A percentile compares a stretch with the other conserved stretches of the same genome.
These are phyloP conservation scores for Lignosus rhinocerotis DNA, from an alignment of 1,284 basidiomycete genomes.

Conservation along the genomic window DNA sequence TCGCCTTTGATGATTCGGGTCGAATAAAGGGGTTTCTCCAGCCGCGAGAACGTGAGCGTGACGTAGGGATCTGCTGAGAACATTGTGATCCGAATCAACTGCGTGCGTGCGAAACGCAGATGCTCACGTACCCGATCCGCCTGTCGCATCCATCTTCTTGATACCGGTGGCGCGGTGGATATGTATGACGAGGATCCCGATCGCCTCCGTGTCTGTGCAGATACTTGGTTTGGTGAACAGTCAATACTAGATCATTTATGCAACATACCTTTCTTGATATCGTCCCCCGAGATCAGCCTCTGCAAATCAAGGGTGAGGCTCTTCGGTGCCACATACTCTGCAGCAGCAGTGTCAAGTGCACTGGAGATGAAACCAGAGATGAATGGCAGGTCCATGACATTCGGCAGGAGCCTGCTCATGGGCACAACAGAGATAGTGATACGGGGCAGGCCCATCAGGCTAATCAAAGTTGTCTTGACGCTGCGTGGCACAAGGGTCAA, in stretches of 20 bases:
- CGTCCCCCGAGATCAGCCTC: conserved; percentile 61
- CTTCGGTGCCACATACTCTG: conserved; percentile 67
- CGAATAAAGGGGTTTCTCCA: conserved; percentile 70
- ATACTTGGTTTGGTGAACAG: background rate
- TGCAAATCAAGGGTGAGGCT: conserved; percentile 76
- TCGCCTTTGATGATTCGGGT: conserved; percentile 71
- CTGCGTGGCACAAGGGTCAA: conserved; percentile 15
- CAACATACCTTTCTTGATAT: conserved; percentile 43
- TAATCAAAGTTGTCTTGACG: conserved; percentile 48
- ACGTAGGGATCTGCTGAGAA: conserved; percentile 38
- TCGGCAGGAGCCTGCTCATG: conserved; percentile 66
- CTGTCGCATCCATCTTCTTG: conserved; percentile 61
- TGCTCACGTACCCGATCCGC: conserved; percentile 54
- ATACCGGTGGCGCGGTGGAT: conserved; percentile 67
- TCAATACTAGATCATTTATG: background rate
- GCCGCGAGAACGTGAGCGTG: conserved; percentile 36
- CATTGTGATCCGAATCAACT: background rate
- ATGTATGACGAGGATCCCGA: conserved; percentile 70
- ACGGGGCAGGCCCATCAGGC: conserved; percentile 77
- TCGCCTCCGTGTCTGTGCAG: conserved; percentile 57
- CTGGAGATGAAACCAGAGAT: conserved; percentile 77
- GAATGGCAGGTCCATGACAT: conserved; percentile 80
- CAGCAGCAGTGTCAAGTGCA: conserved; percentile 68
- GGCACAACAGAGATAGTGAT: conserved; percentile 78
- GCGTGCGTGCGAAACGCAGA: background rate